Evolutionary conservation across 2,329 filamentous ascomycete genomes (phyloP), one percentile per base, ranked within the genome.

Genomic region (Nemania abortiva): DNA sequence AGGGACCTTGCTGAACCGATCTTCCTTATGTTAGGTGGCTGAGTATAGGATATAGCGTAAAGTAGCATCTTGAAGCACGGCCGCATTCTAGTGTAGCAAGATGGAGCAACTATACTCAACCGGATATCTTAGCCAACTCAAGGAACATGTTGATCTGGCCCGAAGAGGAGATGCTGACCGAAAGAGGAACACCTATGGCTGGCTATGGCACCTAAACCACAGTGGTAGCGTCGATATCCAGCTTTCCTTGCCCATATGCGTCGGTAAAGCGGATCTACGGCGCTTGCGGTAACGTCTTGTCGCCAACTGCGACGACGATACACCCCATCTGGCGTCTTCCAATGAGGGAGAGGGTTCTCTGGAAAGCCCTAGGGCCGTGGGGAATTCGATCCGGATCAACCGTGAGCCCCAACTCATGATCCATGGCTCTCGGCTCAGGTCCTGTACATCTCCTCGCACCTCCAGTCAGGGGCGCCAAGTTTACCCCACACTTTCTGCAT

Each of bases 401-500:
- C 61, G 64, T 67, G 68, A 71, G 68, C 72, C 70, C 72, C 68
- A 71, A 66, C 65, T 66, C 56, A 60, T 64, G 62, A 63, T 69
- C 64, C 69, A 66, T 72, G 70, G 64, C 71, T 60, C 63, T 61
- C 56, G 74, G 69, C 62, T 70, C 68, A 75, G 72, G 75, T 71
- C 76, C 74, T 77, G 74, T 66, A 64, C 72, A 71, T 74, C 69
- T 62, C 65, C 64, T 62, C 59, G 22, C 29, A 58, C 62, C 56
- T 63, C 68, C 71, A 73, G 63, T 73, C 65, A 74, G 58, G 50
- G 55, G 69, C 70, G 70, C 70, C 59, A 66, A 66, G 72, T 66
- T 67, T 77, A 77, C 76, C 76, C 76, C 76, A 77, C 76, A 77
- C 71, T 75, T 68, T 70, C 64, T 76, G 75, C 72, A 74, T 61